Evolutionary conservation across 129 eudicot species (phyloP), one percentile per base, ranked within the genome.

Genomic region (Cynara cardunculus): DNA sequence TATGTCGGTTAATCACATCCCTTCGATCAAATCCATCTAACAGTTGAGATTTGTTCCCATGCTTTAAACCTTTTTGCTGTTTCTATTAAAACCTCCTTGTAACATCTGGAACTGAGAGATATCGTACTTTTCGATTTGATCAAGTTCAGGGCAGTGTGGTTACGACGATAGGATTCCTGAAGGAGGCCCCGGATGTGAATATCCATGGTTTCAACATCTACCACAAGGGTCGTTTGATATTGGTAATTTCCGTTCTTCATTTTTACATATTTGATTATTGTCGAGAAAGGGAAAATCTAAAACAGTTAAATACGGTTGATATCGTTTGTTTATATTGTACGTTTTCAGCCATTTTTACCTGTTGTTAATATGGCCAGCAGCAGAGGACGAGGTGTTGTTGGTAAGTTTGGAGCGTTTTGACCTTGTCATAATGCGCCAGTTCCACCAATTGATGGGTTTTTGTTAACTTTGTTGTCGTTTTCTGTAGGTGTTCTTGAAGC

Each of bases 401-500:
- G 87, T 86, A 79, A 86, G 89, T 86, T 32, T 69, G 44, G 24
- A 69, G 65, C 71, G 41, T 32, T 76, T 56, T 25, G 31, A n/a
- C 3, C 14, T 32, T 25, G 24, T 70, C 30, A 56, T 73, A 49
- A 65, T 18, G 18, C 3, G 5, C 35, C 21, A 14, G 25, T 3
- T 61, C 16, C 35, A 25, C 30, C 78, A 77, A 37, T 2, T 10
- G 49, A 32, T 80, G 18, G 72, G n/a, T 32, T 67, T 79, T 44
- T 14, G 27, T 74, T 46, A 24, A 69, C 75, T 68, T 80, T 25
- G 4, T 78, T 32, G 11, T 78, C 22, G 5, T 8, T 74, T 69
- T 72, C 14, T 76, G 14, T 78, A 90, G 95, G 95, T 77, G 80
- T 90, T 10, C 86, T 90, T 64, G 92, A 90, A 82, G 92, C 95